These are phyloP conservation scores for Trichosporon sp. DNA, from an alignment of 1,284 basidiomycete genomes.

Conservation along the genomic window DNA sequence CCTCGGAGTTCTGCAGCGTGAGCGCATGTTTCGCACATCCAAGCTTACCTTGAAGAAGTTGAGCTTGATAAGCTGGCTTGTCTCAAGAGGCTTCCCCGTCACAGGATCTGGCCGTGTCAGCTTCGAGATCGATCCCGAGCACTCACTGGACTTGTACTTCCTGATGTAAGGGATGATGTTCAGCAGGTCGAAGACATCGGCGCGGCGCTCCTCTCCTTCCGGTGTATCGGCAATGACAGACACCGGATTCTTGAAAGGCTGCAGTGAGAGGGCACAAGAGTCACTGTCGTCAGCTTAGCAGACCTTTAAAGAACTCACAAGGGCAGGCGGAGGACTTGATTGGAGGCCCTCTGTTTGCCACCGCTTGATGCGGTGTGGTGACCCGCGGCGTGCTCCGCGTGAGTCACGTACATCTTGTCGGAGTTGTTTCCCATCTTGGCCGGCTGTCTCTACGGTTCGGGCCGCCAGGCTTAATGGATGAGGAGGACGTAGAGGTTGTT, in stretches of 20 bases:
- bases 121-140: neutral
- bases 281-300: constrained; percentile 59
- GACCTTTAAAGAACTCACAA: constrained; percentile 44
- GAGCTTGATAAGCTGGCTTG: constrained; percentile 80
- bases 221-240: constrained; percentile 64
- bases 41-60: constrained; percentile 68
- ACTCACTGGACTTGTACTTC: constrained; percentile 66
- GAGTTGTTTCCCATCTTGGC: constrained; percentile 55
- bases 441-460: neutral
- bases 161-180: constrained; percentile 90
- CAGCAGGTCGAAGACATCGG: constrained; percentile 71
- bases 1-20: constrained; percentile 60
- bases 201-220: constrained; percentile 50
- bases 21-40: constrained; percentile 45
- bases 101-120: constrained; percentile 68
- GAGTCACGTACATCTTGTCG: constrained; percentile 57
- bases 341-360: constrained; percentile 40
- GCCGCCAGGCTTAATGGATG: neutral
- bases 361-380: constrained; percentile 51
- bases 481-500: neutral
- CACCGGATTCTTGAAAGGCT: constrained; percentile 86
- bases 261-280: constrained; percentile 88
- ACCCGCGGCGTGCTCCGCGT: constrained; percentile 56
- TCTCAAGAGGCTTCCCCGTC: constrained; percentile 76
- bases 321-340: constrained; percentile 51